A percentile compares a stretch with the other conserved stretches of the same genome.
These are phyloP conservation scores for Leccinum cinnamomeum DNA, from an alignment of 1,284 basidiomycete genomes.

Conservation along the genomic window DNA sequence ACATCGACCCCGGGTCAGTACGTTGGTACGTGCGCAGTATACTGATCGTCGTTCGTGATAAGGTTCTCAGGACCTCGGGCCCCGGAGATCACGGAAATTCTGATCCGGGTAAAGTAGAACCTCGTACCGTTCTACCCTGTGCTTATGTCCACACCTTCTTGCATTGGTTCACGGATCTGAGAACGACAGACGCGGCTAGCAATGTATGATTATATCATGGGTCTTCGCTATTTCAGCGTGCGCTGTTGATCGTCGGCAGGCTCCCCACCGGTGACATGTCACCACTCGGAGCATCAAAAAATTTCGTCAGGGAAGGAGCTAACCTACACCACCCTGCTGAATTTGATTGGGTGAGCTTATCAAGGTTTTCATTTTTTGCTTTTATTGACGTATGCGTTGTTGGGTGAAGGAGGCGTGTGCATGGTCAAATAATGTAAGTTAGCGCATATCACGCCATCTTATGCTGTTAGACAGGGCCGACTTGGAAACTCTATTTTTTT, in stretches of 20 bases:
- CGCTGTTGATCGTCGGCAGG: not conserved
- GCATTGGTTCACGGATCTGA: not conserved
- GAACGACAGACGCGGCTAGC: not conserved
- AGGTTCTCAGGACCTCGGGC: not conserved
- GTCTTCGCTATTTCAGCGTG: not conserved
- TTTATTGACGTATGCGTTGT: not conserved
- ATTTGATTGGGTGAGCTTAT: slow-evolving; percentile 1
- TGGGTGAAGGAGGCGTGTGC: slow-evolving; percentile 12
- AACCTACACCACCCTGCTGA: not conserved
- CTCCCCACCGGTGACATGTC: not conserved
- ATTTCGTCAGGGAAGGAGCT: not conserved
- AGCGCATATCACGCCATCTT: not conserved
- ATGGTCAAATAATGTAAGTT: slow-evolving; percentile 1
- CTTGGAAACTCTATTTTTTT: not conserved
- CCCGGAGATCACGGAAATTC: not conserved
- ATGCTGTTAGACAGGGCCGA: not conserved
- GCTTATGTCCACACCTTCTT: not conserved
- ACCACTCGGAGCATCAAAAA: not conserved
- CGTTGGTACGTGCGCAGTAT: not conserved
- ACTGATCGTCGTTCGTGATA: not conserved
- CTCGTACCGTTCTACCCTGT: not conserved
- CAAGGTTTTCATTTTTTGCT: not conserved
- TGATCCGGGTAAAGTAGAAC: not conserved
- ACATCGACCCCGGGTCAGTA: not conserved
- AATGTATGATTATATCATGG: not conserved